phyloP scores from a whole-genome alignment of 345 rosid genomes.

The Punica granatum region DNA sequence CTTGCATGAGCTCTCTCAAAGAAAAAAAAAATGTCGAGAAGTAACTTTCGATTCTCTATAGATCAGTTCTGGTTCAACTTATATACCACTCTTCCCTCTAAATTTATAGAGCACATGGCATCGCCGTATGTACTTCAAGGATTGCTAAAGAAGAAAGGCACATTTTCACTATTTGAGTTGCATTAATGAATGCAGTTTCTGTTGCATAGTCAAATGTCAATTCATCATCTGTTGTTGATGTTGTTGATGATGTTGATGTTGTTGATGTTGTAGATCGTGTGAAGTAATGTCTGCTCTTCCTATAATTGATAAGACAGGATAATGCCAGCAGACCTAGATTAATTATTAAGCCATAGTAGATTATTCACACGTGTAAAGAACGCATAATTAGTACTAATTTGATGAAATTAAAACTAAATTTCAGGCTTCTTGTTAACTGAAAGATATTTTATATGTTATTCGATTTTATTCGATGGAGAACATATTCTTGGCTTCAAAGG shows the following conservation, averaged over 20 bases:
- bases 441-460: no score
- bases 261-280: no score
- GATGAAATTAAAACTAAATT: neutral
- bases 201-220: neutral
- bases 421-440: no score
- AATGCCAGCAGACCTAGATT: no score
- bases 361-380: no score
- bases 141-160: slow-evolving; percentile 1
- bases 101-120: neutral
- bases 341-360: no score
- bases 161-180: neutral
- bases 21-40: neutral
- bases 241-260: no score
- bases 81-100: neutral
- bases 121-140: neutral
- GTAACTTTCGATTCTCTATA: neutral
- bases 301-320: no score
- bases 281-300: no score
- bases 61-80: neutral
- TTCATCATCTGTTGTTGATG: no score
- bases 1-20: neutral
- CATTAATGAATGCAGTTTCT: neutral
- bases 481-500: neutral
- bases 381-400: neutral
- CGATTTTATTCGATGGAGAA: neutral